Percentiles rank a stretch among this genome's conserved stretches.
These are phyloP conservation scores for Pestalotiopsis sp. DNA, from an alignment of 2,329 filamentous ascomycete genomes.

Conservation along the genomic window DNA sequence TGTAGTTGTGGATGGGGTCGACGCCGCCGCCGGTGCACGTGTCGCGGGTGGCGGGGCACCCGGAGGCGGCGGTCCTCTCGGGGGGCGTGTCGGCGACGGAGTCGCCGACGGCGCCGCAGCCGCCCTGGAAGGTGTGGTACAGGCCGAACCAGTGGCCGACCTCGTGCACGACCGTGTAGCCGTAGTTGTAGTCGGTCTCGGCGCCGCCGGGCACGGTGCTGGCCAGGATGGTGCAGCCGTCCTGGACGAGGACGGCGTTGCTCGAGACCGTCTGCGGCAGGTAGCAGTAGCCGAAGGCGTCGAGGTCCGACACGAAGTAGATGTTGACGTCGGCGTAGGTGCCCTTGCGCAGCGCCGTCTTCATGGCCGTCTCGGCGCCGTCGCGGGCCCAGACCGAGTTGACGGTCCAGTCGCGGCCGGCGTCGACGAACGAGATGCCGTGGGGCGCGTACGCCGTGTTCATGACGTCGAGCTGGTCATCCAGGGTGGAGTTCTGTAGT, in stretches of 20 bases:
- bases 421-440: conserved; percentile 46
- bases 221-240: conserved; percentile 41
- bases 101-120: conserved; percentile 39
- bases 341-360: conserved; percentile 46
- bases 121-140: conserved; percentile 49
- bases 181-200: conserved; percentile 27
- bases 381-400: conserved; percentile 49
- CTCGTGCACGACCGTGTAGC: conserved; percentile 38
- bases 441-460: conserved; percentile 47
- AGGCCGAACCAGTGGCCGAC: conserved; percentile 53
- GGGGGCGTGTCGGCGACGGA: conserved; percentile 43
- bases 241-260: conserved; percentile 40
- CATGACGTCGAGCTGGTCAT: conserved; percentile 45
- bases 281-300: conserved; percentile 48
- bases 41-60: conserved; percentile 39
- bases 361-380: conserved; percentile 44
- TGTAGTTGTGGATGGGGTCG: conserved; percentile 39
- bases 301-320: conserved; percentile 44
- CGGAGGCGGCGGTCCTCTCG: conserved; percentile 36
- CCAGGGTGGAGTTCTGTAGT: conserved; percentile 34
- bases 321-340: conserved; percentile 48
- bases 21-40: conserved; percentile 31
- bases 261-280: conserved; percentile 39
- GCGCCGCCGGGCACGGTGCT: conserved; percentile 40
- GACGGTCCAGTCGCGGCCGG: conserved; percentile 45